Evolutionary conservation across 805 yeast genomes (phyloP), one percentile per base, ranked within the genome.

Genomic region (Nakazawaea populi): DNA sequence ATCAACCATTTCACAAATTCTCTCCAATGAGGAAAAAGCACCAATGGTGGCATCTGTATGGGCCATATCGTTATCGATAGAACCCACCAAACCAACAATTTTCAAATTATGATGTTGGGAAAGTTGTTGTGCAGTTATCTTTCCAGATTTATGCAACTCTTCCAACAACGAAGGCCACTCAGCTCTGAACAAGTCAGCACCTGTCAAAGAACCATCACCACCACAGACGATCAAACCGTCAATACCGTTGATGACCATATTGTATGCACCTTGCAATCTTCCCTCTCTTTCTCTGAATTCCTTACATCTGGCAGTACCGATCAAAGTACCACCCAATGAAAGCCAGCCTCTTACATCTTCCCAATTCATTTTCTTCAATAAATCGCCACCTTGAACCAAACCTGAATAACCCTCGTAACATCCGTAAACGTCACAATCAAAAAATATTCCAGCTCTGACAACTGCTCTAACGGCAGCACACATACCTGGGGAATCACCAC

Each of bases 31-130:
- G 7, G 97, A 89, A 71, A 82, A 89, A 4, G 97, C 96, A 62
- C 99, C 99, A 59, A 94, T 91, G 30, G 99, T 94, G 48, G 92
- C 85, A 68, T 94, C 99, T 12, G 99, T 94, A 54, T 89, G 82
- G 18, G 97, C 83, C 99, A 94, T 94, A 70, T 94, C 99, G 69
- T 94, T 94, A 68, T 94, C 99, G 62, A 94, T 94, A 24, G 97
- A 90, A 10, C 99, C 99, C 30, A 94, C 99, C 44, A 88, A 73
- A 54, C 99, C 99, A 56, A 90, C 90, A 61, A 92, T 92, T 58
- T 87, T 88, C 67, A 92, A 78, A 61, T 80, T 80, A 60, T 76
- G 77, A 70, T 87, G 83, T 38, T 77, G 78, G n/a, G 73, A 75
- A 54, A 75, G 77, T 67, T 84, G 79, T 36, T 76, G 82, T 18